Conservation (phyloP, 208 protist genomes). For the Trypanosoma boissoni region DNA sequence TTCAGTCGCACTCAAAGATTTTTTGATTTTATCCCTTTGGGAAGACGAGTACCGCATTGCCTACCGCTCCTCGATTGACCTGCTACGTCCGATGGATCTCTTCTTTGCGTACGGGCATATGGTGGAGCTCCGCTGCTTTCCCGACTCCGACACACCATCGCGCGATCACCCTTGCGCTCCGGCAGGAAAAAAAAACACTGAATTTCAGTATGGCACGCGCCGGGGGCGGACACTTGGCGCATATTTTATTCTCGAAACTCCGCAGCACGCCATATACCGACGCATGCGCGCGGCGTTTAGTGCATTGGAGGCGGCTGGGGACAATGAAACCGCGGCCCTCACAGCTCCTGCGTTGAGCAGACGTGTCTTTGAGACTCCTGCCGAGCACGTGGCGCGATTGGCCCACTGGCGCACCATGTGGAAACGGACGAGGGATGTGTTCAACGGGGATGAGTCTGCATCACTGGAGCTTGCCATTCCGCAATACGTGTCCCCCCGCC, state of each 20-base stretch:
- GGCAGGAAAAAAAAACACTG: neutral
- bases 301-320: neutral
- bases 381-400: constrained; percentile 6
- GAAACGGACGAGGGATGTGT: neutral
- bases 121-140: constrained; percentile 27
- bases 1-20: constrained; percentile 15
- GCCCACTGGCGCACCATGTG: constrained; percentile 7
- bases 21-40: constrained; percentile 34
- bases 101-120: constrained; percentile 22
- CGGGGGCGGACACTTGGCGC: constrained; percentile 20
- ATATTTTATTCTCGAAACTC: constrained; percentile 29
- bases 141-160: neutral
- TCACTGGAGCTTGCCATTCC: constrained; percentile 16
- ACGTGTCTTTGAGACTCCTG: constrained; percentile 9
- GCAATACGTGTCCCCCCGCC: constrained; percentile 2
- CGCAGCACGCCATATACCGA: constrained; percentile 18
- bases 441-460: neutral
- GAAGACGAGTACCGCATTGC: constrained; percentile 28
- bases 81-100: constrained; percentile 24
- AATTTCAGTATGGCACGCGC: neutral
- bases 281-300: constrained; percentile 4
- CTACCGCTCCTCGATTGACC: constrained; percentile 25
- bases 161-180: constrained; percentile 10
- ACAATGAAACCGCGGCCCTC: neutral
- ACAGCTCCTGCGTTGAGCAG: neutral